Evolutionary conservation across 257 asterid genomes (phyloP).

Genomic region (Salvia splendens): DNA sequence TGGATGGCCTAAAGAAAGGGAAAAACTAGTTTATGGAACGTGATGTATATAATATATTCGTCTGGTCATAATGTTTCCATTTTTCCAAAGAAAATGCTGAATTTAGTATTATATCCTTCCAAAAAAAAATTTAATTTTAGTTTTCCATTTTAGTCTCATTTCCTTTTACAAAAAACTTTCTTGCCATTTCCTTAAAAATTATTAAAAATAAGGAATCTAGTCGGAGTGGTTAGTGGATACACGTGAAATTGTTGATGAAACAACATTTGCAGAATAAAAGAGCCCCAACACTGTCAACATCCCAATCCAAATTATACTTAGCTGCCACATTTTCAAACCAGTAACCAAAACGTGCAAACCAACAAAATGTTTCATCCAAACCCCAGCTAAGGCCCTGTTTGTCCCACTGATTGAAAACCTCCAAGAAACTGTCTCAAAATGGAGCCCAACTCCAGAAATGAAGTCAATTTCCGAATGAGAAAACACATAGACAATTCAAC

Average conservation of each 20-base stretch:
- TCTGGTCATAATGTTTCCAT: no score
- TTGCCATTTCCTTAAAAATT: no score
- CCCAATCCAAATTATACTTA: slow-evolving; percentile 21
- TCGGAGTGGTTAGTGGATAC: not conserved
- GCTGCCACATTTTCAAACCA: slow-evolving; percentile 20
- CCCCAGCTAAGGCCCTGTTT: slow-evolving; percentile 63
- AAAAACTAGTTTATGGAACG: no score
- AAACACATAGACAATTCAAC: slow-evolving; percentile 29
- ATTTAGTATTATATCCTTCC: no score
- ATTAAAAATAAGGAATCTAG: not conserved
- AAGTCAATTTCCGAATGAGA: slow-evolving; percentile 40
- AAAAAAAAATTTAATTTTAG: no score
- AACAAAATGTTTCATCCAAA: slow-evolving; percentile 47
- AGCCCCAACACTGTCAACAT: slow-evolving; percentile 28
- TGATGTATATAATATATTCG: no score
- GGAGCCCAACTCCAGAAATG: slow-evolving; percentile 53
- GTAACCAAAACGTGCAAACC: slow-evolving; percentile 30
- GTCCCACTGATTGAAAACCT: slow-evolving; percentile 44
- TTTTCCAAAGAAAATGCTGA: no score
- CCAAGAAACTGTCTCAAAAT: slow-evolving; percentile 43
- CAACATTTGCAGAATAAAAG: not conserved
- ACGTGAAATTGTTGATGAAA: slow-evolving; percentile 17
- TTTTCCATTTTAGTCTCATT: no score
- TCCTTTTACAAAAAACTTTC: no score
- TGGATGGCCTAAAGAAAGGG: no score